Evolutionary conservation across 805 yeast species (phyloP).

Genomic region (Tetrapisispora pingtungensis): DNA sequence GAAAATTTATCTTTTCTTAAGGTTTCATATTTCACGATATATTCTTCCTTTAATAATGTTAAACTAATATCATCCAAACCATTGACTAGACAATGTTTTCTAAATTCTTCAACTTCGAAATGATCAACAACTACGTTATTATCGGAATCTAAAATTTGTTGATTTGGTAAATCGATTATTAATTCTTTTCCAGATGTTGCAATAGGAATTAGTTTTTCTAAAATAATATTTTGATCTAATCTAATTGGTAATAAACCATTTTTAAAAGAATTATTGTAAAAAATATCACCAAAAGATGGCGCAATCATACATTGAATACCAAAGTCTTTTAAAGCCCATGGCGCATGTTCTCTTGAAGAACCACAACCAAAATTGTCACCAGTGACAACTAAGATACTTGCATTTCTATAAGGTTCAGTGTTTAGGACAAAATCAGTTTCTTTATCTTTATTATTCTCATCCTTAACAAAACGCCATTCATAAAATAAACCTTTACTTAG

Average conservation of each 20-base stretch:
- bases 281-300: slow-evolving; percentile 96
- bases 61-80: slow-evolving; percentile 97
- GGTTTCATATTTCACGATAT: slow-evolving; percentile 63
- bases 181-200: slow-evolving; percentile 62
- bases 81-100: slow-evolving; percentile 88
- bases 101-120: slow-evolving; percentile 82
- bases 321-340: slow-evolving; percentile 97
- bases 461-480: slow-evolving; percentile 73
- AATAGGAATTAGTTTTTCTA: slow-evolving; percentile 62
- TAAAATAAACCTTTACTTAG: slow-evolving; percentile 80
- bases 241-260: slow-evolving; percentile 92
- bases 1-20: slow-evolving; percentile 72
- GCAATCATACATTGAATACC: slow-evolving; percentile 95
- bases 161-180: slow-evolving; percentile 78
- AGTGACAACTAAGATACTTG: slow-evolving; percentile 78
- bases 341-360: slow-evolving; percentile 98
- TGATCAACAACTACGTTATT: slow-evolving; percentile 70
- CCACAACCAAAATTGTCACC: slow-evolving; percentile 99
- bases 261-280: slow-evolving; percentile 94
- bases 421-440: slow-evolving; percentile 88
- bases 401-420: slow-evolving; percentile 67
- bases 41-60: slow-evolving; percentile 81
- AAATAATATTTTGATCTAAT: slow-evolving; percentile 68
- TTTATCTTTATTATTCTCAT: slow-evolving; percentile 53
- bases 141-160: slow-evolving; percentile 56